Base-by-base conservation (phyloP, 805 yeast genomes). In the Ogataea wickerhamii region DNA sequence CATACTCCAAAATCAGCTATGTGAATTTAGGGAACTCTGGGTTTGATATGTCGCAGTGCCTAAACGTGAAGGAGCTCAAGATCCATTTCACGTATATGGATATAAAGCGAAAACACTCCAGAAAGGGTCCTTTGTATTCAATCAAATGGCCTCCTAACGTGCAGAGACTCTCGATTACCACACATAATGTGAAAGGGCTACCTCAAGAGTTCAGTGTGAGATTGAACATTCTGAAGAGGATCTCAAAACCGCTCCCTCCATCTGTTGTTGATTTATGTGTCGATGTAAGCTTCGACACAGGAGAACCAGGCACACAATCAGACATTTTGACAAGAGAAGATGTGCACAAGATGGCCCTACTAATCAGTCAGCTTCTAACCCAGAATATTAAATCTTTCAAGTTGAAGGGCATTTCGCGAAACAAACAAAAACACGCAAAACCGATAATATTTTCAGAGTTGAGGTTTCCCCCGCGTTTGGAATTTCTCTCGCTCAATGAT, bases 211-310 rank as follows among this genome's bases (percentile, higher is more conserved):
- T 53, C 34, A 49, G 56, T 33, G 45, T 56, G 29, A 46, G 61
- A 34, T 40, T 56, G 34, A 50, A 54, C 28, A 51, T 56, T 30
- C 40, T 56, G 18, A 44, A 43, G 27, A 56, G 53, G 34, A 47
- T 56, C 28, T 46, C 59, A 2, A 52, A 47, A 32, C 59, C 59
- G 18, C 41, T 55, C 23, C 61, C 61, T 4, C 44, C 44, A 11
- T 54, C 61, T 13, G 47, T 55, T 36, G 36, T 43, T 27, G 61
- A 56, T 34, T 38, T 56, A 32, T 55, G 60, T 28, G 46, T 56
- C 37, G 61, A 56, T 50, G 55, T 56, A 13, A 49, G 56, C 40
- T 56, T 53, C 38, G 61, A 56, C 39, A 55, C 61, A 12, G 61
- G 60, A 4, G 59, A 59, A 10, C 51, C 59, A 1, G 59, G 58